Base-by-base conservation (phyloP, 2,329 filamentous ascomycete species). In the Camptophora hylomeconis region DNA sequence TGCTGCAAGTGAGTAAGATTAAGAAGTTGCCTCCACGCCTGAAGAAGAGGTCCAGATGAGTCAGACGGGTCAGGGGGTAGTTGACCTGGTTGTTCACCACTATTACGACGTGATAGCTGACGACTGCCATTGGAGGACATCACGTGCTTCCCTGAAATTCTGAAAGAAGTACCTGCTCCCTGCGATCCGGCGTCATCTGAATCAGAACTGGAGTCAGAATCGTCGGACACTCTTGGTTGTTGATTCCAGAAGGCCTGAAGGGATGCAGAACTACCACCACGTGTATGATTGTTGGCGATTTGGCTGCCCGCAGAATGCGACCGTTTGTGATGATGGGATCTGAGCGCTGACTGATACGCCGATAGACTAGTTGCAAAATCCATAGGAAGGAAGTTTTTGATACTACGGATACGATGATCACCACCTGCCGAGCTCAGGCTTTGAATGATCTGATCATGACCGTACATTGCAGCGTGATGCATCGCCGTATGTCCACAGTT, bases 401-500 rank as follows among this genome's bases (percentile, higher is more conserved):
- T 54, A 46, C 74, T 86, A 41, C 74, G 67, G 35, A 80, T 62
- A 24, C 67, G 73, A 17, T 78, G 70, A 52, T 84, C 76, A 2
- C 80, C 80, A 20, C 80, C 79, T 21, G 72, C 69, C 14, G 79
- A 62, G 41, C 86, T 73, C 33, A 92, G 65, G 9, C 78, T 71
- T 35, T 77, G 69, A 9, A 87, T 75, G 41, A 89, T 82, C 47
- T 83, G 75, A 7, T 71, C 60, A 46, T 84, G 75, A 37, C 76
- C 72, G 51, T 80, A 76, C 46, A 92, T 67, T 15, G 79, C 75
- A 12, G 83, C 82, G 48, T 87, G 69, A 51, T 92, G 81, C 58
- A 92, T 67, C 9, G 83, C 74, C 4, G 80, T 83, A 52, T 82
- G 87, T 13, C 82, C 82, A 27, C 78, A 77, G 38, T 74, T 77